Conservation (phyloP, 805 yeast species). For the Ogataea paraovalis region DNA sequence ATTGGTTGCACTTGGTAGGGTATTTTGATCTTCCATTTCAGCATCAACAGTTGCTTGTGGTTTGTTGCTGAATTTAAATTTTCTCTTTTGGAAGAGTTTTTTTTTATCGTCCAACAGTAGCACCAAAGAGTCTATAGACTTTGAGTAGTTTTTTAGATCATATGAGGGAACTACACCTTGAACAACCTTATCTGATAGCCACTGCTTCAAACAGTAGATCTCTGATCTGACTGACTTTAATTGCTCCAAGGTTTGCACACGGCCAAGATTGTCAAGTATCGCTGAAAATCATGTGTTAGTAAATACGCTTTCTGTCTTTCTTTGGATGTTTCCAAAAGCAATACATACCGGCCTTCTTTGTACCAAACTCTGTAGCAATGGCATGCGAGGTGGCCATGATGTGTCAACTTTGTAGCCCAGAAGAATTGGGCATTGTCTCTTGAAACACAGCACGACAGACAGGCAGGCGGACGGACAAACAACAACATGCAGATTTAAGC, state of each 20-base stretch:
- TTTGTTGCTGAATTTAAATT: conserved; percentile 19
- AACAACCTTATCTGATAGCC: conserved; percentile 14
- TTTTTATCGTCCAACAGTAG: conserved; percentile 19
- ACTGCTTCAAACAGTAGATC: conserved; percentile 15
- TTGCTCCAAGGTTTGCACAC: neutral
- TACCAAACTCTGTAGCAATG: no score
- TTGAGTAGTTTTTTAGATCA: conserved; percentile 22
- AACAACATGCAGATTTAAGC: no score
- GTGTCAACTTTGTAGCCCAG: no score
- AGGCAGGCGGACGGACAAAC: neutral
- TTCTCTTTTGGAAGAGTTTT: conserved; percentile 11
- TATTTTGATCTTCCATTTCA: neutral
- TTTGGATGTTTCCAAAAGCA: no score
- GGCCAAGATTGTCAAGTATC: neutral
- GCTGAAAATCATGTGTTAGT: neutral
- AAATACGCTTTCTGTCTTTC: no score
- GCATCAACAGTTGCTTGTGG: conserved; percentile 6
- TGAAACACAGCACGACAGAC: neutral
- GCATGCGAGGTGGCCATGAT: no score
- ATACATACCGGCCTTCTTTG: no score
- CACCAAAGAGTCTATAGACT: conserved; percentile 16
- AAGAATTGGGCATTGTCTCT: no score
- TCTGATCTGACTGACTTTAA: conserved; percentile 6
- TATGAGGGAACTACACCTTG: conserved; percentile 19
- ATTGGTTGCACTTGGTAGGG: neutral